Base-by-base conservation (phyloP, 176 grass and related monocot species). In the Luzula sylvatica region DNA sequence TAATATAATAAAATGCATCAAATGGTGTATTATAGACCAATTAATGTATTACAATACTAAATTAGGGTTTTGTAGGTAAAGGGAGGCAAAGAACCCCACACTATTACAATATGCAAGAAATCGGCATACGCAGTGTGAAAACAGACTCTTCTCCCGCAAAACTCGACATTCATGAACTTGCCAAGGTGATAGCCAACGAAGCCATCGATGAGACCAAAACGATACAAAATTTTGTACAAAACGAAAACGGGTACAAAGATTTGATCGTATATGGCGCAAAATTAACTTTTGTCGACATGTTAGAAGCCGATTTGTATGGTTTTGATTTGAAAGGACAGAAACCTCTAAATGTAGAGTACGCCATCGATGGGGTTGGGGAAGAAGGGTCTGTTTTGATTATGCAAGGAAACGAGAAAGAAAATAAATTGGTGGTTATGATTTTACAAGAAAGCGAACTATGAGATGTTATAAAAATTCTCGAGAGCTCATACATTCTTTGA, bases 271-370 rank as follows among this genome's bases (percentile, higher is more conserved):
- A 96, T 60, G 90, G 90, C 46, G 68, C 77, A 2, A 68, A 86
- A 58, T 84, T 89, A 28, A 96, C 90, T 43, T 78, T 96, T 27
- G 70, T 96, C 49, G 85, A 96, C 62, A 89, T 96, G 81, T 67
- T 86, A 75, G 42, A 66, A 46, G 49, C 76, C 46, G 60, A 79
- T 12, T 35, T 82, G 28, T 89, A 96, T 51, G 81, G 71, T 56
- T 71, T 96, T 42, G 76, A 75, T 52, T 49, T 96, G 26, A 86
- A 68, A 67, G 90, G 79, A 12, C 77, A 74, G 68, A 53, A 70
- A 12, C 84, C 90, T 5, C 60, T 56, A 11, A 77, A 78, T 38
- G 84, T 86, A 22, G 90, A 96, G 42, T 89, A 79, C 60, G 71
- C 65, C 44, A 73, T 96, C 32, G 78, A 86, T 53, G 85, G 84